Base-by-base conservation (phyloP, 1,284 basidiomycete species). In the Ceratobasidium sp. region DNA sequence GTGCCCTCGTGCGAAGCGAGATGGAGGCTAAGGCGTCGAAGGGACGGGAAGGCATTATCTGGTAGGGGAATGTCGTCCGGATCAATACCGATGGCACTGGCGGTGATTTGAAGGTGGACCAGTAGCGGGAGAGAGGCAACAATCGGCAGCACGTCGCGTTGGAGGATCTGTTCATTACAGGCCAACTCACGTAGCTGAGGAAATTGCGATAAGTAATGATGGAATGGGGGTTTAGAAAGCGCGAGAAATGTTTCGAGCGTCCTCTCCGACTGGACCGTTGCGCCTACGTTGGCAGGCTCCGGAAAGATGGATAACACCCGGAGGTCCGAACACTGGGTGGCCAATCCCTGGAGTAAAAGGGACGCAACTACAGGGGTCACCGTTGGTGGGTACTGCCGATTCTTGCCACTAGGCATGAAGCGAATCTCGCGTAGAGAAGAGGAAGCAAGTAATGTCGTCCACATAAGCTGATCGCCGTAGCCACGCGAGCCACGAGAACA, bases 381-480 rank as follows among this genome's bases (percentile, higher is more conserved):
- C 7, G 4, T 25, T 27, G 50, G 50, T 25, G n/a, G 6, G 21
- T n/a, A n/a, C n/a, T n/a, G n/a, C n/a, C 50, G 50, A 25, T 13
- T 53, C 8, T 23, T 27, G 21, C 13, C 29, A 13, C 19, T 47
- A 6, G 50, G 8, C 8, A 53, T 30, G 5, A 19, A 9, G 27
- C 21, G 50, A 11, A 59, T 47, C 14, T 44, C 57, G 29, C 21
- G 25, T 25, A 59, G 19, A 8, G 57, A 29, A 23, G 57, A 42
- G 19, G 57, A 23, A n/a, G 47, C 25, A 27, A 59, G 47, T 42
- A 23, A 30, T 36, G 14, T 23, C 7, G 30, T 59, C 57, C 57
- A 59, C 11, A 59, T 27, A 6, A 59, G 23, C 19, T 59, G 57
- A 14, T 59, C 27, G 8, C 29, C 21, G 25, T 47, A 14, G 57